These are phyloP conservation scores for Pezicula rhizophila DNA, from an alignment of 2,329 filamentous ascomycete genomes.

Conservation along the genomic window DNA sequence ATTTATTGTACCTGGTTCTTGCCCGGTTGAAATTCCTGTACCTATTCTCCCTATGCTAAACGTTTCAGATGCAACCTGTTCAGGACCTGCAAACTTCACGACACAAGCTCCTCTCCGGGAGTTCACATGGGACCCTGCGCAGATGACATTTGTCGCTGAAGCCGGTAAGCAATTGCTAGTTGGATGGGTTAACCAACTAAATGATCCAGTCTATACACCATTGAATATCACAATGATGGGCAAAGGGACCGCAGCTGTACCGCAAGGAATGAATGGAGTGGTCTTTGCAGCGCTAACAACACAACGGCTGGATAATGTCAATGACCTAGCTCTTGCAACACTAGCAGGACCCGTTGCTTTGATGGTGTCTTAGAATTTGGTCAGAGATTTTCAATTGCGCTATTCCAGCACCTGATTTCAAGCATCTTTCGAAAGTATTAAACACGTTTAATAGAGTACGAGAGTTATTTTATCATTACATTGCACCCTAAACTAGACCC, in stretches of 20 bases:
- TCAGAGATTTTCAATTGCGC: too few relatives aligned
- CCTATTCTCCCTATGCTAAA: conserved; percentile 8
- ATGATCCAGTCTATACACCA: conserved; percentile 17
- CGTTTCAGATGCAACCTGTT: too few relatives aligned
- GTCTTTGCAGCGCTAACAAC: conserved; percentile 17
- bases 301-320: conserved; percentile 5
- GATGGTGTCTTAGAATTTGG: too few relatives aligned
- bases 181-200: conserved; percentile 20
- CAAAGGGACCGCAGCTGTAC: conserved; percentile 12
- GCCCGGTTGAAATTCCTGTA: conserved; percentile 6
- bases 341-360: conserved; percentile 4
- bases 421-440: too few relatives aligned
- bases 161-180: conserved; percentile 14
- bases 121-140: conserved; percentile 6
- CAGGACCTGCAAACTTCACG: too few relatives aligned
- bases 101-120: conserved; percentile 3
- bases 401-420: too few relatives aligned
- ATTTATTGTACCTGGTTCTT: conserved; percentile 10
- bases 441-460: too few relatives aligned
- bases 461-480: too few relatives aligned
- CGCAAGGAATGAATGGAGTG: conserved; percentile 15
- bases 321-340: conserved; percentile 5
- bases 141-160: conserved; percentile 7
- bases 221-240: conserved; percentile 11
- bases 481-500: too few relatives aligned